Evolutionary conservation across 805 yeast genomes (phyloP).

Genomic region (Kluyveromyces wickerhamii): DNA sequence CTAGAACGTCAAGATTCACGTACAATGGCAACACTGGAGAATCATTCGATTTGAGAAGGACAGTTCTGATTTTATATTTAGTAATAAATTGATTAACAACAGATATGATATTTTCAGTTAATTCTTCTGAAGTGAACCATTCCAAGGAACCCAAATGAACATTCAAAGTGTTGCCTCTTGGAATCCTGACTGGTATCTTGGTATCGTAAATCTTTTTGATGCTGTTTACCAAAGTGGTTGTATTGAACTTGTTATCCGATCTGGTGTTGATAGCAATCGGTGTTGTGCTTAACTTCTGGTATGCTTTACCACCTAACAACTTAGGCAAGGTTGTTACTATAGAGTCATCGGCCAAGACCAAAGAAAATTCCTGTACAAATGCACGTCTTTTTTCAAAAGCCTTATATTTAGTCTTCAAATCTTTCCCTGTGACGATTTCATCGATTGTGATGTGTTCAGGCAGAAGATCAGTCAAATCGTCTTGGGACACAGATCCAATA

Average conservation of each 20-base stretch:
- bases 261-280: conserved; percentile 58
- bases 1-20: conserved; percentile 45
- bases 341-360: conserved; percentile 80
- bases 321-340: conserved; percentile 75
- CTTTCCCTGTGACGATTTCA: conserved; percentile 60
- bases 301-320: conserved; percentile 78
- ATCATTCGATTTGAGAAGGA: conserved; percentile 54
- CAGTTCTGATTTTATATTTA: conserved; percentile 41
- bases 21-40: conserved; percentile 86
- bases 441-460: conserved; percentile 26
- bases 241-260: conserved; percentile 29
- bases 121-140: conserved; percentile 37
- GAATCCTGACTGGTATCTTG: conserved; percentile 56
- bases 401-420: conserved; percentile 78
- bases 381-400: conserved; percentile 83
- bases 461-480: conserved; percentile 67
- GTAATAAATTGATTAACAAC: conserved; percentile 42
- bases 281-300: conserved; percentile 53
- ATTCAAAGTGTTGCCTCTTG: conserved; percentile 63
- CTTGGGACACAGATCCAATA: conserved; percentile 27
- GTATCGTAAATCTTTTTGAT: conserved; percentile 45
- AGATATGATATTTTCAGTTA: conserved; percentile 53
- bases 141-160: conserved; percentile 56
- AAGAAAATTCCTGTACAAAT: conserved; percentile 56
- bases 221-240: conserved; percentile 48